phyloP scores from a whole-genome alignment of 768 basidiomycete species.

The Bullera alba region DNA sequence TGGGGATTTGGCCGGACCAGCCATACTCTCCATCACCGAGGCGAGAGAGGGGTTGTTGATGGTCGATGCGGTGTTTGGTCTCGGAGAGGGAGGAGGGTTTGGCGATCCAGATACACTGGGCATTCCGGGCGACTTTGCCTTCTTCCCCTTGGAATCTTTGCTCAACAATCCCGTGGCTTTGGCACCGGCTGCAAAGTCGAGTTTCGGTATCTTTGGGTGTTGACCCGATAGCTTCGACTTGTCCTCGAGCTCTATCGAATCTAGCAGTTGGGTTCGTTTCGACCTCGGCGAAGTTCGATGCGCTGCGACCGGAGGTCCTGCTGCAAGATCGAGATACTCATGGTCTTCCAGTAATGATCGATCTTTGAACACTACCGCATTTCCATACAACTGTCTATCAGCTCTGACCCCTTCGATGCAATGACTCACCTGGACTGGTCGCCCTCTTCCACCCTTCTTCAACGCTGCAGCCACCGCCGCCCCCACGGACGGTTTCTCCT shows the following conservation, averaged over 20 bases:
- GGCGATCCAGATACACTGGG: not conserved
- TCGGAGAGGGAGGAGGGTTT: not conserved
- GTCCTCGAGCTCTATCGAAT: constrained; percentile 38
- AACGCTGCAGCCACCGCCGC: constrained; percentile 31
- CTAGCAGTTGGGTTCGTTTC: constrained; percentile 27
- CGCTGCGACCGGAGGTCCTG: constrained; percentile 35
- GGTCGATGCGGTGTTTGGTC: not conserved
- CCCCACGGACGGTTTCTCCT: constrained; percentile 15
- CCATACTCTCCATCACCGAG: not conserved
- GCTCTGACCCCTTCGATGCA: not conserved
- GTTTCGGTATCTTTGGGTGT: constrained; percentile 35
- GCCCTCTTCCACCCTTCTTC: constrained; percentile 36
- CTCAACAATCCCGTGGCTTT: constrained; percentile 26
- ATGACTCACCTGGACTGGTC: constrained; percentile 28
- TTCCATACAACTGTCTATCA: constrained; percentile 30
- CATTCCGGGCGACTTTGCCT: not conserved
- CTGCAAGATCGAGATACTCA: constrained; percentile 43
- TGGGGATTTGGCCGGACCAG: constrained; percentile 27
- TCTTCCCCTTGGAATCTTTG: constrained; percentile 20
- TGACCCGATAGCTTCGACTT: constrained; percentile 35
- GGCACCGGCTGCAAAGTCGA: constrained; percentile 35
- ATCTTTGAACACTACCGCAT: constrained; percentile 42
- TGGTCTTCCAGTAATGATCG: constrained; percentile 29
- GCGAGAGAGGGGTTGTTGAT: not conserved
- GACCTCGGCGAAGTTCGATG: constrained; percentile 34